Evolutionary conservation across 176 grass and related monocot genomes (phyloP).

Genomic region (Carex littledalei): DNA sequence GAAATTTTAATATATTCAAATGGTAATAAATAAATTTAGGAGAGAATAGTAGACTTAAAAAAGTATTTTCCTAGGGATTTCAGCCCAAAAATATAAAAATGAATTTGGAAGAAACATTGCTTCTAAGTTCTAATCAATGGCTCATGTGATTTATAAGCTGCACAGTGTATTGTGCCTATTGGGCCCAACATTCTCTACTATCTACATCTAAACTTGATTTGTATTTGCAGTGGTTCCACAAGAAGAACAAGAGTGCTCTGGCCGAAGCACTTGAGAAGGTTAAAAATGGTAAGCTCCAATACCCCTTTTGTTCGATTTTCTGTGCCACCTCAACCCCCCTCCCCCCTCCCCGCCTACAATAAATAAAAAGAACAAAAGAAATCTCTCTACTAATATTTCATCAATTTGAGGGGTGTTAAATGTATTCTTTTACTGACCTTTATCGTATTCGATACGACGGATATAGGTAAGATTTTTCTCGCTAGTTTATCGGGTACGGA

Average conservation of each 20-base stretch:
- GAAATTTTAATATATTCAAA: too few species aligned
- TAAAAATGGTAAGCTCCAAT: slow-evolving; percentile 42
- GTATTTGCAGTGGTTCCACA: slow-evolving; percentile 62
- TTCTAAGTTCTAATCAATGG: neutral
- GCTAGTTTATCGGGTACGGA: too few species aligned
- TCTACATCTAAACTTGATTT: neutral
- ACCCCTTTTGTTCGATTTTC: neutral
- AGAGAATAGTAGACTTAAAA: neutral
- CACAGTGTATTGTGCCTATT: too few species aligned
- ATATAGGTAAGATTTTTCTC: too few species aligned
- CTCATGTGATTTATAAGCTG: too few species aligned
- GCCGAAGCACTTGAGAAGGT: slow-evolving; percentile 81
- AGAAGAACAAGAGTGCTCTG: slow-evolving; percentile 67
- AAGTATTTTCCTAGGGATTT: neutral
- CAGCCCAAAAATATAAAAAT: neutral
- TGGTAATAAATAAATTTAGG: too few species aligned
- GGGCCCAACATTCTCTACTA: neutral
- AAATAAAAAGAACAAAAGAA: neutral
- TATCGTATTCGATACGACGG: too few species aligned
- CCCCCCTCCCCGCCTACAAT: too few species aligned
- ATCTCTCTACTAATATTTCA: neutral
- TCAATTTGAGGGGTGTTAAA: too few species aligned
- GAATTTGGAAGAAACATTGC: neutral
- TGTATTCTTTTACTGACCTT: too few species aligned
- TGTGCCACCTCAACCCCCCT: neutral